phyloP scores from a whole-genome alignment of 257 asterid genomes.

The Vinca minor region DNA sequence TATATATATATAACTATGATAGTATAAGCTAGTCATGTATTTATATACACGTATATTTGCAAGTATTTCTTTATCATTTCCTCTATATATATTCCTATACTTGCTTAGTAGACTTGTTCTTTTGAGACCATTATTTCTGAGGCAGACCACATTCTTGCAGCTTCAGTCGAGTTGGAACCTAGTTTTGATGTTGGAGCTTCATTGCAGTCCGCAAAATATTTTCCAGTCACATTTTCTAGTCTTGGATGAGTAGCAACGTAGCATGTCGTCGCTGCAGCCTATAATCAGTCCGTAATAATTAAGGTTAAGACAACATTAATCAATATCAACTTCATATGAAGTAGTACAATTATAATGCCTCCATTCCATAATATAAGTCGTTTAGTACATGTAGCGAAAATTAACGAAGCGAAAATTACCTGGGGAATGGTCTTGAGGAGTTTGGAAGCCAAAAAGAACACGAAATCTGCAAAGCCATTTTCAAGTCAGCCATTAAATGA shows the following conservation, averaged over 20 bases:
- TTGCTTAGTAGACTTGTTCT: slow-evolving; percentile 4
- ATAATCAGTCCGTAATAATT: background rate
- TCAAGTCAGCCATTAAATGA: too few relatives aligned
- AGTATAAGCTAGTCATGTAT: background rate
- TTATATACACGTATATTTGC: background rate
- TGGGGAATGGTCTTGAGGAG: slow-evolving; percentile 84
- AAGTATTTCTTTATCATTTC: too few relatives aligned
- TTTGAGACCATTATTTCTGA: slow-evolving; percentile 58
- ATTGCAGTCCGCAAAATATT: slow-evolving; percentile 81
- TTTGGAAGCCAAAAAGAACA: slow-evolving; percentile 76
- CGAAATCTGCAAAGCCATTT: slow-evolving; percentile 49
- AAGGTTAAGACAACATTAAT: background rate
- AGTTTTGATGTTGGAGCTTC: slow-evolving; percentile 63
- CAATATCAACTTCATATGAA: background rate
- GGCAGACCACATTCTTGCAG: slow-evolving; percentile 60
- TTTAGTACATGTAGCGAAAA: too few relatives aligned
- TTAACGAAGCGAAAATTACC: slow-evolving; percentile 27
- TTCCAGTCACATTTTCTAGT: slow-evolving; percentile 49
- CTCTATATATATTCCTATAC: too few relatives aligned
- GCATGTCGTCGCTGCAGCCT: slow-evolving; percentile 98
- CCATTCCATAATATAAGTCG: too few relatives aligned
- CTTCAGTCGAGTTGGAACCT: slow-evolving; percentile 57
- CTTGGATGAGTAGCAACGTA: slow-evolving; percentile 75
- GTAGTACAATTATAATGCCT: too few relatives aligned
- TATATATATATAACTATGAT: background rate